phyloP scores from a whole-genome alignment of 306 rosid genomes.

The Arachis hypogaea region DNA sequence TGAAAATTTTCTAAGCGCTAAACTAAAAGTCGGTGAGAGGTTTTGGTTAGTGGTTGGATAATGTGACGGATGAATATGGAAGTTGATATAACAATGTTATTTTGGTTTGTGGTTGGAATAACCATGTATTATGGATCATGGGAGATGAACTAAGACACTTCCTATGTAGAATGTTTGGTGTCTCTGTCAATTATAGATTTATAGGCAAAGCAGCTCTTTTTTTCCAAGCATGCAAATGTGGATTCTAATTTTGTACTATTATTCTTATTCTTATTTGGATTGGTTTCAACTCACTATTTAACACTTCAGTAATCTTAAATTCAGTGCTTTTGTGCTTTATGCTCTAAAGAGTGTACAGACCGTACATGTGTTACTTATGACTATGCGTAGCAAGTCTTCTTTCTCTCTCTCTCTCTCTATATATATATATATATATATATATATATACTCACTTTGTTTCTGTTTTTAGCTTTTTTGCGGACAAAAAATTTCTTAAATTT shows the following conservation, averaged over 20 bases:
- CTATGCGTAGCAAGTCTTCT: no score
- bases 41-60: slow-evolving; percentile 12
- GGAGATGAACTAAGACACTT: slow-evolving; percentile 1
- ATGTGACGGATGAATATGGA: slow-evolving; percentile 5
- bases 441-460: no score
- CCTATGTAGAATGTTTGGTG: slow-evolving; percentile 3
- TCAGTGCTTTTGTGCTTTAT: slow-evolving; percentile 2
- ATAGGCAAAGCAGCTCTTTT: slow-evolving; percentile 2
- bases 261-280: not conserved
- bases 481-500: no score
- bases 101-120: slow-evolving; percentile 1
- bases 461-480: no score
- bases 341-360: slow-evolving; percentile 28
- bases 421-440: no score
- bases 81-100: not conserved
- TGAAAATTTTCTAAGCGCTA: not conserved
- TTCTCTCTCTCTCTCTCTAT: no score
- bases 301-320: slow-evolving; percentile 26
- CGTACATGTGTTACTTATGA: slow-evolving; percentile 35
- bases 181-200: not conserved
- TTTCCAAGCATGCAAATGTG: not conserved
- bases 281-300: slow-evolving; percentile 18
- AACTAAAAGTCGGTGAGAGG: slow-evolving; percentile 28
- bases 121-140: slow-evolving; percentile 21
- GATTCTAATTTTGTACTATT: not conserved